These are phyloP conservation scores for Nitzschia putrida DNA, from an alignment of 108 stramenopile genomes.

Conservation along the genomic window DNA sequence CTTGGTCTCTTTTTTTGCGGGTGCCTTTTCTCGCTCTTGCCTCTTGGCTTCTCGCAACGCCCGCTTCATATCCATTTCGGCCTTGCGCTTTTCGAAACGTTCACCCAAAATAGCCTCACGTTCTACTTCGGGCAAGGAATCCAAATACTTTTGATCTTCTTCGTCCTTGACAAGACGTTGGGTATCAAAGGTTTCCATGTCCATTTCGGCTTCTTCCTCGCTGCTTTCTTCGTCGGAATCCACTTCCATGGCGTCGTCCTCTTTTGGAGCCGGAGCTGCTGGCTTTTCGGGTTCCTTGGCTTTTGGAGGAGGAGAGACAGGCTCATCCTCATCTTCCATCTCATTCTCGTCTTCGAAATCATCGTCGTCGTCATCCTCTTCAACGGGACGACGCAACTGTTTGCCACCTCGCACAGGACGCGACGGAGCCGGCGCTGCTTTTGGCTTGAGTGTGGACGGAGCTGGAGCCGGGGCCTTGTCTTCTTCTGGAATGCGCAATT, in stretches of 20 bases:
- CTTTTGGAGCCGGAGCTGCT: conserved; percentile 28
- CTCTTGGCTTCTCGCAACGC: conserved; percentile 77
- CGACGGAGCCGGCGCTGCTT: not conserved
- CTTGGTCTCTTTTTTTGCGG: conserved; percentile 44
- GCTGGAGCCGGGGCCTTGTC: not conserved
- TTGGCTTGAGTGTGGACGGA: not conserved
- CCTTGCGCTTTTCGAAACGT: conserved; percentile 86
- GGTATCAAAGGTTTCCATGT: conserved; percentile 78
- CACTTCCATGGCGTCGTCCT: conserved; percentile 54
- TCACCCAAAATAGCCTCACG: conserved; percentile 87
- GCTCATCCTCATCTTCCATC: conserved; percentile 56
- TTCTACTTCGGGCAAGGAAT: conserved; percentile 81
- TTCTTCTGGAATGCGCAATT: not conserved
- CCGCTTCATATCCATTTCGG: conserved; percentile 81
- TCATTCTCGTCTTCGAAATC: conserved; percentile 35
- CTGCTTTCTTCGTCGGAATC: conserved; percentile 44
- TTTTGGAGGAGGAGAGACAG: conserved; percentile 29
- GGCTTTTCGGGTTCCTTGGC: conserved; percentile 8
- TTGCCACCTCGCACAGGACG: conserved; percentile 26
- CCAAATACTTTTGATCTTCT: conserved; percentile 78
- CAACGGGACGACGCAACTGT: conserved; percentile 26
- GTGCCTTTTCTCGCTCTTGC: conserved; percentile 53
- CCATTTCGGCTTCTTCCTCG: conserved; percentile 80
- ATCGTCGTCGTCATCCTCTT: conserved; percentile 33
- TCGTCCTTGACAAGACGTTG: conserved; percentile 73